Base-by-base conservation (phyloP, 2,329 filamentous ascomycete genomes). In the Sporothrix euskadiensis region DNA sequence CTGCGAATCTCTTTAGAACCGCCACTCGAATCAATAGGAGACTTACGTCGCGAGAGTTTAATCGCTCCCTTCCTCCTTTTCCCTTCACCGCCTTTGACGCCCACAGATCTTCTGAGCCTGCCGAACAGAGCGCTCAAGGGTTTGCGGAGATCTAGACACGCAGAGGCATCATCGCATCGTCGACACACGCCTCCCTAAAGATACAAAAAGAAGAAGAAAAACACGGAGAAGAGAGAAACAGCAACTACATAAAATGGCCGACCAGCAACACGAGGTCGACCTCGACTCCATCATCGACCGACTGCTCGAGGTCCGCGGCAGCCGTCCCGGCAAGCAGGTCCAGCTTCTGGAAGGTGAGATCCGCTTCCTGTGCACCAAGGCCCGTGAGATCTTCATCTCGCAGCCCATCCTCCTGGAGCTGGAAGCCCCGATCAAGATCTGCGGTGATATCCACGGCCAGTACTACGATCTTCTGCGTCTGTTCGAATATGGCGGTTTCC, bases 381-480 rank as follows among this genome's bases (percentile, higher is more conserved):
- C 95, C 76, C 92, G 96, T 78, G 96, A 99, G 87, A 98, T 99
- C 80, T 98, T 99, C 88, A 98, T 99, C 84, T 98, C 94, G 76
- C 96, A 99, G 87, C 96, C 96, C 78, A 98, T 98, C 81, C 87
- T 99, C 78, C 90, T 99, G 78, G 96, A 99, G 87, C 89, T 99
- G 69, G 96, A 98, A 85, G 96, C 96, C 81, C 96, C 96, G 76
- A 98, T 99, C 85, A 99, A 99, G 96, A 99, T 99, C 81, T 98
- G 95, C 84, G 96, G 96, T 84, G 96, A 98, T 85, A 98, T 99
- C 79, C 96, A 98, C 84, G 96, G 96, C 78, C 96, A 99, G 86
- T 99, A 99, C 86, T 98, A 98, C 84, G 96, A 99, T 83, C 89
- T 99, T 76, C 88, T 99, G 78, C 94, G 96, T 81, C 88, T 99